Percentiles rank a stretch among this genome's conserved stretches.
These are phyloP conservation scores for Hanseniaspora singularis DNA, from an alignment of 805 yeast genomes.

Conservation along the genomic window DNA sequence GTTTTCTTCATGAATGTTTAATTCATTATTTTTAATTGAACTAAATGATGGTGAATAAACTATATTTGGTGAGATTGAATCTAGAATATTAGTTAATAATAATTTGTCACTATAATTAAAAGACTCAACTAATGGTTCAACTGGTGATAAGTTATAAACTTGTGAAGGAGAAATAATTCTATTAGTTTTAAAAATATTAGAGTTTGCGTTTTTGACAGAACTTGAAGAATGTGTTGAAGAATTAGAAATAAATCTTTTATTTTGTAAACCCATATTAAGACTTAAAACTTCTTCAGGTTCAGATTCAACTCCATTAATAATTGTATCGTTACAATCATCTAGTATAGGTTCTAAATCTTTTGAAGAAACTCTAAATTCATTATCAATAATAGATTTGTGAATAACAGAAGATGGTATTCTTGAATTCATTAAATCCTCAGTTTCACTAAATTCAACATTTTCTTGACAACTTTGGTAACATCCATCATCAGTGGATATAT, in stretches of 20 bases:
- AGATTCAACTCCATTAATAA: background rate
- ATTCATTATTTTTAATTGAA: background rate
- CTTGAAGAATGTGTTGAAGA: background rate
- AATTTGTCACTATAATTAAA: background rate
- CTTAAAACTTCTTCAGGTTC: background rate
- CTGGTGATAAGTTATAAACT: slow-evolving; percentile 5
- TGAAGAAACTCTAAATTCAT: slow-evolving; percentile 2
- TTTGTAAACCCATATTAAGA: background rate
- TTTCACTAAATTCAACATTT: background rate
- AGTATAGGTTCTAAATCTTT: background rate
- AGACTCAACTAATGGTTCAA: background rate
- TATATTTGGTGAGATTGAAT: background rate
- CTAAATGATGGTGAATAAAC: background rate
- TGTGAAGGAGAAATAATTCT: slow-evolving; percentile 11
- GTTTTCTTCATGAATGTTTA: background rate
- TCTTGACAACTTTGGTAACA: slow-evolving; percentile 11
- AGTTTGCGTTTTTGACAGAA: no score
- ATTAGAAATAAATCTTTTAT: background rate
- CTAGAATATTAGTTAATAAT: background rate
- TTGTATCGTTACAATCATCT: background rate
- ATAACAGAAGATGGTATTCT: background rate
- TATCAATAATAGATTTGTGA: background rate
- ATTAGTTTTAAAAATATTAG: slow-evolving; percentile 2
- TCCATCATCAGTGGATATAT: slow-evolving; percentile 3
- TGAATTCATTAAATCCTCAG: background rate